These are phyloP conservation scores for Neoboletus subvelutipes DNA, from an alignment of 768 basidiomycete genomes.

Conservation along the genomic window DNA sequence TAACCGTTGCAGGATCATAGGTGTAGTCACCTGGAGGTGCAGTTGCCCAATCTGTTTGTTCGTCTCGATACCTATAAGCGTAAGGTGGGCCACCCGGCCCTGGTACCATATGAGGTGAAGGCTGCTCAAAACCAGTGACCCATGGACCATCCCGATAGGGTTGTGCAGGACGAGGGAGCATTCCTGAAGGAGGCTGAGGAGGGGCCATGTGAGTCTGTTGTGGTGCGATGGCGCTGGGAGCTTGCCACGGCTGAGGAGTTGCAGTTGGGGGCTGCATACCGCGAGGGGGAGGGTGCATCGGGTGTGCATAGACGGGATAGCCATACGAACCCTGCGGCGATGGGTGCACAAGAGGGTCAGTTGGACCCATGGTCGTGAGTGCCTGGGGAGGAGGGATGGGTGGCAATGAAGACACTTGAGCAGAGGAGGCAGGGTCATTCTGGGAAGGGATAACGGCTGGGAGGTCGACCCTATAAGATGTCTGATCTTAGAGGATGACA, in stretches of 20 bases:
- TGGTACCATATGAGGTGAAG: conserved; percentile 48
- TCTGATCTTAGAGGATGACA: not conserved
- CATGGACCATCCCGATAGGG: conserved; percentile 54
- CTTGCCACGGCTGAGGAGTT: conserved; percentile 65
- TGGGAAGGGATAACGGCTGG: conserved; percentile 19
- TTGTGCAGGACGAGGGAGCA: conserved; percentile 45
- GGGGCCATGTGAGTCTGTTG: conserved; percentile 61
- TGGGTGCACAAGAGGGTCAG: conserved; percentile 31
- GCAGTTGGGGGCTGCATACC: conserved; percentile 47
- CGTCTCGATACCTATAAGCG: conserved; percentile 64
- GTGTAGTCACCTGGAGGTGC: conserved; percentile 45
- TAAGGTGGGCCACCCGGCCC: conserved; percentile 46
- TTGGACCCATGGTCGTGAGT: conserved; percentile 29
- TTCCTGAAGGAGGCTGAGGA: conserved; percentile 43
- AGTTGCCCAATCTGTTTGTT: conserved; percentile 48
- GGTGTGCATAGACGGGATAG: conserved; percentile 41
- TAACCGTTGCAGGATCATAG: conserved; percentile 54
- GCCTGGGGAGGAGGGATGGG: conserved; percentile 30
- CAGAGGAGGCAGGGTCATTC: conserved; percentile 26
- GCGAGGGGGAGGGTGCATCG: conserved; percentile 37
- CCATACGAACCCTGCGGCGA: conserved; percentile 29
- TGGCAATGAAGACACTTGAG: conserved; percentile 26
- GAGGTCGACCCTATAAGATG: conserved; percentile 25
- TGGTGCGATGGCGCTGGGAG: conserved; percentile 57
- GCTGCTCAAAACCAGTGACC: conserved; percentile 54